Evolutionary conservation across 768 basidiomycete genomes (phyloP).

Genomic region (Mycena leptocephala): DNA sequence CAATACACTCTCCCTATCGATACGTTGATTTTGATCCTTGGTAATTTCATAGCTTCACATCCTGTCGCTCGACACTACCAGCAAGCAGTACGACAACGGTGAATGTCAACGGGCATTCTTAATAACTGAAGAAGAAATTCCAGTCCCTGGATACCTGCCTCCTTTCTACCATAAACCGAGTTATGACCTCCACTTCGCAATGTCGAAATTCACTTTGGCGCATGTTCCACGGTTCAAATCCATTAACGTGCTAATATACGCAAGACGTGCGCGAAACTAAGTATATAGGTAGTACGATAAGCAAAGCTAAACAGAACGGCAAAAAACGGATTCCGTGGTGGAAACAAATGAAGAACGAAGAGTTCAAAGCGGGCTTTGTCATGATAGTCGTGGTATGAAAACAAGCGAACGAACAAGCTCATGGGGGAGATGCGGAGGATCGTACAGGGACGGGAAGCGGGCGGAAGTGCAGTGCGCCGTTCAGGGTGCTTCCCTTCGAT

Average conservation of each 20-base stretch:
- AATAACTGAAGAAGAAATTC: too few species aligned
- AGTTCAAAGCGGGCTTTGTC: background rate
- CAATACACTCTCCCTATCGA: too few species aligned
- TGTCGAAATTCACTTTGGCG: too few species aligned
- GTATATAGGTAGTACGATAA: background rate
- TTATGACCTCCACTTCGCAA: too few species aligned
- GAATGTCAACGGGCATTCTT: too few species aligned
- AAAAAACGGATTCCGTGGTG: background rate
- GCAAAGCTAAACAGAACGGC: background rate
- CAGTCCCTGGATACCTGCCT: too few species aligned
- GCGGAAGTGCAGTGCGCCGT: background rate
- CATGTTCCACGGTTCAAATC: background rate
- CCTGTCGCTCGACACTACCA: too few species aligned
- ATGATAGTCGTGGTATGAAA: background rate
- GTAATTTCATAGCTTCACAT: too few species aligned
- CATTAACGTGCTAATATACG: background rate
- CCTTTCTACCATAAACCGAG: too few species aligned
- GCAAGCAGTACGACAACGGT: too few species aligned
- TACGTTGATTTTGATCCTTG: too few species aligned
- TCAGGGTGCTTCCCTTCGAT: background rate
- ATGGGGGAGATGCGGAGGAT: background rate
- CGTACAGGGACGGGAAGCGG: slow-evolving; percentile 22
- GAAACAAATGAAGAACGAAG: background rate
- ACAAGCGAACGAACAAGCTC: background rate
- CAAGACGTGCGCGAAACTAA: background rate